Percentiles rank a stretch among this genome's conserved stretches.
phyloP scores from a whole-genome alignment of 2,329 filamentous ascomycete genomes.

The Trichoderma lentiforme region DNA sequence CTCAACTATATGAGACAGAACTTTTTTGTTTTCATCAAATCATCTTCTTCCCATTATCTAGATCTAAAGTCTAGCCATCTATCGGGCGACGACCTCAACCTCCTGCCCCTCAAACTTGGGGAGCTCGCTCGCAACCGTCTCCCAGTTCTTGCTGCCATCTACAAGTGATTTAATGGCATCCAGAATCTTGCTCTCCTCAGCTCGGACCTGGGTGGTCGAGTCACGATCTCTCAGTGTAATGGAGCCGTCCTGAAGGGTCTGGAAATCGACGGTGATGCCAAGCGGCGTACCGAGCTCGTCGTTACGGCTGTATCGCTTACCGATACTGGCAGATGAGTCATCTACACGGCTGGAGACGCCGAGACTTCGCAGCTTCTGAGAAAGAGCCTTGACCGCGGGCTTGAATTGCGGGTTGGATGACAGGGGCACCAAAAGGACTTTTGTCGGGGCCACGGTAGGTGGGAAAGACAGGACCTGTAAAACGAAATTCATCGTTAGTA shows the following conservation, averaged over 20 bases:
- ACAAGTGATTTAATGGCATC: conserved; percentile 62
- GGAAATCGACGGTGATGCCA: conserved; percentile 93
- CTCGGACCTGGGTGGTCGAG: conserved; percentile 85
- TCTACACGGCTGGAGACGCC: conserved; percentile 84
- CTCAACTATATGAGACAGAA: neutral
- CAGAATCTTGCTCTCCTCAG: conserved; percentile 74
- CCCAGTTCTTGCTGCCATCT: conserved; percentile 53
- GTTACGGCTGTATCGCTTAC: conserved; percentile 91
- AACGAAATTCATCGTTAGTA: neutral
- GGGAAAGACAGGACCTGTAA: conserved; percentile 51
- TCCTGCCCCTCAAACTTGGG: conserved; percentile 83
- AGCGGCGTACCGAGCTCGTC: conserved; percentile 94
- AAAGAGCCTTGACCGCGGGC: conserved; percentile 70
- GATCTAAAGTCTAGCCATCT: conserved; percentile 17
- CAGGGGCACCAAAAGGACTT: conserved; percentile 87
- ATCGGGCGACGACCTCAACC: conserved; percentile 42
- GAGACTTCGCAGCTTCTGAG: conserved; percentile 69
- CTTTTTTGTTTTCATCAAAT: neutral
- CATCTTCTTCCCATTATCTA: neutral
- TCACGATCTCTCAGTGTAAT: conserved; percentile 89
- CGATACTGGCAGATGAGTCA: conserved; percentile 86
- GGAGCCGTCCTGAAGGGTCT: conserved; percentile 82
- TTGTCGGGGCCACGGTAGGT: conserved; percentile 79
- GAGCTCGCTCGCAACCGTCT: conserved; percentile 70
- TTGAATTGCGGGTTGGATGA: conserved; percentile 78